Conservation (phyloP, 2,329 filamentous ascomycete genomes). For the Alternaria burnsii region DNA sequence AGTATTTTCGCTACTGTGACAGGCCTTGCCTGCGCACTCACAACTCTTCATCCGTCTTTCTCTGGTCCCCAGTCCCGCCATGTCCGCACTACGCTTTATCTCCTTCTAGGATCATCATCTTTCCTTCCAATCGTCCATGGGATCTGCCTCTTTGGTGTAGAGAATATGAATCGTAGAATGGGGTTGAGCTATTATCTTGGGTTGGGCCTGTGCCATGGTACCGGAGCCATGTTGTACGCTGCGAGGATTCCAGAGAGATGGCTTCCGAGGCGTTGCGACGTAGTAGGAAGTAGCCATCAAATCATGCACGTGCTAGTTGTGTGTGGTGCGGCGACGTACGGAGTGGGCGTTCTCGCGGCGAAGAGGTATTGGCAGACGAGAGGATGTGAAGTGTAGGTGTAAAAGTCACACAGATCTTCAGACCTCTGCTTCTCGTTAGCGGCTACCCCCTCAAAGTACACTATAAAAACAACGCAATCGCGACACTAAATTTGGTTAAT, state of each 20-base stretch:
- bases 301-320: constrained; percentile 60
- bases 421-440: not conserved
- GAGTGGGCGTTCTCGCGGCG: constrained; percentile 47
- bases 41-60: constrained; percentile 46
- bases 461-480: not conserved
- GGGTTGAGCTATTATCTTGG: constrained; percentile 52
- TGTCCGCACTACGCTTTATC: constrained; percentile 54
- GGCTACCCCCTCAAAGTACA: not conserved
- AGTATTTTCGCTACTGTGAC: constrained; percentile 40
- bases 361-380: constrained; percentile 41
- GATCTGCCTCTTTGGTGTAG: constrained; percentile 38
- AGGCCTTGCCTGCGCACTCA: constrained; percentile 46
- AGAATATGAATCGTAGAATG: constrained; percentile 48
- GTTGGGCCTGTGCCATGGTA: constrained; percentile 51
- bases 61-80: constrained; percentile 40
- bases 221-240: constrained; percentile 34
- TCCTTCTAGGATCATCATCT: constrained; percentile 53
- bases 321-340: constrained; percentile 47
- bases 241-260: constrained; percentile 56
- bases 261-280: constrained; percentile 55
- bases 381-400: not conserved
- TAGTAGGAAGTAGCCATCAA: constrained; percentile 59
- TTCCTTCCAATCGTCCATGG: constrained; percentile 55
- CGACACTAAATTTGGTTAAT: not conserved
- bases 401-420: not conserved